Evolutionary conservation across 75 land plant genomes (phyloP).

Genomic region (Picea sitchensis): DNA sequence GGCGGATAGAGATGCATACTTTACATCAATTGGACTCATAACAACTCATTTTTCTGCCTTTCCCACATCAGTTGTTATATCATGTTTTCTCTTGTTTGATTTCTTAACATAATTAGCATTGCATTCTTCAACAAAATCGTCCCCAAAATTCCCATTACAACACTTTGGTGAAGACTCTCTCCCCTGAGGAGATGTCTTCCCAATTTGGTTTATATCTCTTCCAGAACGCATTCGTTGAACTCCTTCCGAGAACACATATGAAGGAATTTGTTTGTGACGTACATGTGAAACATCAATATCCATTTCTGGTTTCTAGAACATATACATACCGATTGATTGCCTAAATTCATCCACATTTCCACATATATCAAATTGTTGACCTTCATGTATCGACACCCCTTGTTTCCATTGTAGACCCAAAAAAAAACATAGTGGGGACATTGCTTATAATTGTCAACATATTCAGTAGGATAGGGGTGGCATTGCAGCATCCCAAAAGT

Average conservation of each 20-base stretch:
- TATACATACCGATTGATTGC: constrained; percentile 52
- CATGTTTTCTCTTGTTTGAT: constrained; percentile 6
- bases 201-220: constrained; percentile 14
- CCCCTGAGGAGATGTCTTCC: constrained; percentile 1
- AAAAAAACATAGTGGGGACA: constrained; percentile 73
- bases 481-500: constrained; percentile 85
- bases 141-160: constrained; percentile 18
- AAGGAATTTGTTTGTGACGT: constrained; percentile 83
- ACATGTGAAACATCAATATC: constrained; percentile 92
- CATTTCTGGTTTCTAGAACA: constrained; percentile 92
- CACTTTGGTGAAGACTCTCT: constrained; percentile 11
- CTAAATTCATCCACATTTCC: constrained; percentile 80
- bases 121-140: constrained; percentile 14
- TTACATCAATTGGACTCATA: constrained; percentile 18
- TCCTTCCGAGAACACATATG: constrained; percentile 88
- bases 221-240: constrained; percentile 31
- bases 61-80: background rate
- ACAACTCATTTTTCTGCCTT: constrained; percentile 28
- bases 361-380: constrained; percentile 81
- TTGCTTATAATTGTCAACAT: constrained; percentile 51
- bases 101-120: constrained; percentile 9
- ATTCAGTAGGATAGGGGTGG: constrained; percentile 86
- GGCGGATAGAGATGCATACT: constrained; percentile 6
- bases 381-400: constrained; percentile 55
- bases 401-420: constrained; percentile 79